These are phyloP conservation scores for Drechslerella coelobrocha DNA, from an alignment of 2,329 filamentous ascomycete genomes.

Conservation along the genomic window DNA sequence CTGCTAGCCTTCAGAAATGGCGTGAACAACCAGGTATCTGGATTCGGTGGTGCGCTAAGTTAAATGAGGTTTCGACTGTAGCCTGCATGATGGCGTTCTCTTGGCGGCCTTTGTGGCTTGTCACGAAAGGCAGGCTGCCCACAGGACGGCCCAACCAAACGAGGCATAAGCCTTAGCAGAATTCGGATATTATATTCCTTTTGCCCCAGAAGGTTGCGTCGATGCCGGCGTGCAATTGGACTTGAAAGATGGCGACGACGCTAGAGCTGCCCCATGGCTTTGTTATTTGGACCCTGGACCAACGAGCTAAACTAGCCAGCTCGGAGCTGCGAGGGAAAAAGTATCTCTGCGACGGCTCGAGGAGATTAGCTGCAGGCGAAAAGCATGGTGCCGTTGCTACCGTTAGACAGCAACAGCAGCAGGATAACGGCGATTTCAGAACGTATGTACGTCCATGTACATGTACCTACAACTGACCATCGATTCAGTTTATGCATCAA, in stretches of 20 bases:
- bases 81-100: background rate
- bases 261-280: background rate
- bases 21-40: background rate
- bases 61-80: background rate
- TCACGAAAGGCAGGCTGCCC: background rate
- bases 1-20: background rate
- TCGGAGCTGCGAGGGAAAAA: background rate
- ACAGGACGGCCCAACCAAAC: background rate
- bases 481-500: conserved; percentile 1
- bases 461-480: background rate
- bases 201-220: background rate
- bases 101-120: background rate
- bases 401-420: background rate
- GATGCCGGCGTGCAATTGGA: background rate
- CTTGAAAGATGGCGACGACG: conserved; percentile 1
- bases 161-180: background rate
- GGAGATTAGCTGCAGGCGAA: conserved; percentile 32
- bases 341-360: conserved; percentile 21
- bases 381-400: conserved; percentile 23
- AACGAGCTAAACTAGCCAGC: background rate
- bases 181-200: conserved; percentile 2
- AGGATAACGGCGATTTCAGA: conserved; percentile 39
- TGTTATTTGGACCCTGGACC: background rate
- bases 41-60: background rate
- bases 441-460: conserved; percentile 1